Percentiles rank a stretch among this genome's conserved stretches.
phyloP scores from a whole-genome alignment of 257 asterid genomes.

The Osmanthus fragrans region DNA sequence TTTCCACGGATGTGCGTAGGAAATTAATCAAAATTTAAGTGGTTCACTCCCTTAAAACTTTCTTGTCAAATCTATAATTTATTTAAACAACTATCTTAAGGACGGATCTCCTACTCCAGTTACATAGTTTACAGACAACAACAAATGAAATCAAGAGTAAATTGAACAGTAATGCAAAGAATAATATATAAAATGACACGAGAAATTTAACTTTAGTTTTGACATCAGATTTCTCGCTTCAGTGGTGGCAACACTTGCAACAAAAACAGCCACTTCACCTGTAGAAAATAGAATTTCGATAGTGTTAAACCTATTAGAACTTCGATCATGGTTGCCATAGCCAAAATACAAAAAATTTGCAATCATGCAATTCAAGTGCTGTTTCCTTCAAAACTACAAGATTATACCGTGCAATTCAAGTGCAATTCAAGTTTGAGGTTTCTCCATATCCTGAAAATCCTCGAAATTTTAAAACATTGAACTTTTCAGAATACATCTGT shows the following conservation, averaged over 20 bases:
- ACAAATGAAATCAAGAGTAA: neutral
- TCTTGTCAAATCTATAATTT: neutral
- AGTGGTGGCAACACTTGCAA: slow-evolving; percentile 56
- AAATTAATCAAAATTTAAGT: neutral
- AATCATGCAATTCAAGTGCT: neutral
- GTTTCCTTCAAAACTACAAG: neutral
- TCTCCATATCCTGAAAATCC: slow-evolving; percentile 1
- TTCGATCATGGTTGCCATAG: neutral
- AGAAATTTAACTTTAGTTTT: slow-evolving; percentile 34
- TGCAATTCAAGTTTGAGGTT: neutral
- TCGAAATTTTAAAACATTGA: neutral
- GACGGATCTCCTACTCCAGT: neutral
- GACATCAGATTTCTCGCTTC: slow-evolving; percentile 46
- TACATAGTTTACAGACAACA: neutral
- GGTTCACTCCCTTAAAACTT: neutral
- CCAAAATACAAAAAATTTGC: neutral
- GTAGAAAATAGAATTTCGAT: slow-evolving; percentile 9
- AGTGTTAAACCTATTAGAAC: neutral
- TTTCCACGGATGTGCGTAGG: neutral
- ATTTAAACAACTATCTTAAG: neutral
- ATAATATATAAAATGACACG: neutral
- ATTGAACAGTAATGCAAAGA: neutral
- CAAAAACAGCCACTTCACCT: slow-evolving; percentile 76
- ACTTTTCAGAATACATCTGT: neutral
- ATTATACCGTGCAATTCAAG: no score